Evolutionary conservation across 805 yeast genomes (phyloP), one percentile per base, ranked within the genome.

Genomic region (Candida sphagnicola): DNA sequence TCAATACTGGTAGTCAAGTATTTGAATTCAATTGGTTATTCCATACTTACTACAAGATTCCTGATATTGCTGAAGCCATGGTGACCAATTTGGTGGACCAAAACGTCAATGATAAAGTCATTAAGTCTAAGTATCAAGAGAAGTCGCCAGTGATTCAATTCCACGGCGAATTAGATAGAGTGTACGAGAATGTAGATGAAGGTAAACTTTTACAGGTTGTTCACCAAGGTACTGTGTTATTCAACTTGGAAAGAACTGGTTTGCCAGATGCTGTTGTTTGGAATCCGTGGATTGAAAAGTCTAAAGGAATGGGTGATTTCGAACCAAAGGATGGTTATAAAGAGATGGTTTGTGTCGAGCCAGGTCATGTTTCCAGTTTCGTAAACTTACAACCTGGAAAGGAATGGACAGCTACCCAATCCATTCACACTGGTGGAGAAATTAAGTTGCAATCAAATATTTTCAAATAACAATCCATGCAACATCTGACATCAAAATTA

Each of bases 231-330:
- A 74, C 78, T 46, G 90, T 87, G 5, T 59, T 79, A 35, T 83
- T 82, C 57, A 80, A 85, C 30, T 61, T 91, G 25, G 68, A 75
- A 38, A 74, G 95, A 54, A 65, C 64, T 12, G 82, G 82, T 50
- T 67, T 86, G 49, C 80, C 77, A 0, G 81, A 77, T 46, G 68
- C 75, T 4, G 98, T 93, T 35, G 97, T 93, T 39, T 93, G 99
- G 99, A 93, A 93, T 62, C 99, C 99, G 26, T 93, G 98, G 99
- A 70, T 77, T 48, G 74, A 83, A 40, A 86, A 85, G 59, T 77
- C 93, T n/a, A 70, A 65, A 17, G 81, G 83, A 2, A 86, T 93
- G 91, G 81, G 70, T 30, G 99, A 93, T 64, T 93, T 91, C 54
- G 75, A 72, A 50, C 99, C 98, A 36, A 87, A 85, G 57, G 61